A percentile compares a stretch with the other conserved stretches of the same genome.
These are phyloP conservation scores for Apiospora saccharicola DNA, from an alignment of 2,329 filamentous ascomycete species.

Conservation along the genomic window DNA sequence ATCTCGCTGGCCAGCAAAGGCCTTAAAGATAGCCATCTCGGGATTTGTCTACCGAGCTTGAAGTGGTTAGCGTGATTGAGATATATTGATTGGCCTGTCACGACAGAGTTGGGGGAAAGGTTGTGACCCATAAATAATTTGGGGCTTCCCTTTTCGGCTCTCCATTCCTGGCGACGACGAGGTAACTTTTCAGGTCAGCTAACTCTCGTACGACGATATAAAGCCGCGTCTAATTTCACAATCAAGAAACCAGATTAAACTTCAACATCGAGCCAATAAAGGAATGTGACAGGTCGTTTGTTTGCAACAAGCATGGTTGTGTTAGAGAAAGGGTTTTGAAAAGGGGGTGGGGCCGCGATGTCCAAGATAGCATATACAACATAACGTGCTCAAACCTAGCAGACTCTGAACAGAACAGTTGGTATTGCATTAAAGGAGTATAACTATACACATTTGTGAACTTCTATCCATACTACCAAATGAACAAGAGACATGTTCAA, in stretches of 20 bases:
- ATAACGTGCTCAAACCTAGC: no score
- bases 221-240: not conserved
- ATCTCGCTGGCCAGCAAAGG: not conserved
- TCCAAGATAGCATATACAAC: no score
- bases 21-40: slow-evolving; percentile 3
- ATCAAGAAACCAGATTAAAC: not conserved
- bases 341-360: no score
- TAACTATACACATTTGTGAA: not conserved
- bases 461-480: not conserved
- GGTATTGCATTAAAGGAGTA: not conserved
- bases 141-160: not conserved
- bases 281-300: no score
- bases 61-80: slow-evolving; percentile 9
- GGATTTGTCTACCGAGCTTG: not conserved
- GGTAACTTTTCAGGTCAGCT: not conserved
- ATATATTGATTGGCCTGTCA: slow-evolving; percentile 5
- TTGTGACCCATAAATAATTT: not conserved
- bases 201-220: not conserved
- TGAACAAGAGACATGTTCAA: not conserved
- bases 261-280: not conserved
- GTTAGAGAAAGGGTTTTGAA: no score
- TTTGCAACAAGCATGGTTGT: no score
- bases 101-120: not conserved
- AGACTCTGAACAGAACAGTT: no score
- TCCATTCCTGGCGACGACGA: not conserved